phyloP scores from a whole-genome alignment of 2,329 filamentous ascomycete genomes.

The Diaporthe longicolla region DNA sequence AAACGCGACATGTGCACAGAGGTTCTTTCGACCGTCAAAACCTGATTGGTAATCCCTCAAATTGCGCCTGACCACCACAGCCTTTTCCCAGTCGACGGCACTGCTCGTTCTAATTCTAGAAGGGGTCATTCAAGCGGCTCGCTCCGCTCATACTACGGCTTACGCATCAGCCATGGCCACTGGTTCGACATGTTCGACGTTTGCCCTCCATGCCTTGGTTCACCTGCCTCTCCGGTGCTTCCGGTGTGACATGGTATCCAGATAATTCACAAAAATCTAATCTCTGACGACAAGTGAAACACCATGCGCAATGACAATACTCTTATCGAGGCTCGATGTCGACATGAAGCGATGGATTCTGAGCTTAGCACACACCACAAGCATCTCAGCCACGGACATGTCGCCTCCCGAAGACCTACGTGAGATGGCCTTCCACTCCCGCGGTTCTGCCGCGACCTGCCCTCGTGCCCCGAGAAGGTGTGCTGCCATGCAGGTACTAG shows the following conservation, averaged over 20 bases:
- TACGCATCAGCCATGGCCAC: not conserved
- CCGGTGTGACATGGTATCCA: not conserved
- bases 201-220: not conserved
- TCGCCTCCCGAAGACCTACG: not conserved
- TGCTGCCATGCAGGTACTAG: slow-evolving; percentile 15
- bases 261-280: not conserved
- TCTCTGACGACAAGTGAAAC: slow-evolving; percentile 10
- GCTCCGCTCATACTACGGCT: slow-evolving; percentile 3
- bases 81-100: not conserved
- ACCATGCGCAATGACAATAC: not conserved
- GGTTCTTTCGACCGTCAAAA: not conserved
- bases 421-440: not conserved
- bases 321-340: not conserved
- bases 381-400: not conserved
- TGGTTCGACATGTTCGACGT: not conserved
- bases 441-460: slow-evolving; percentile 9
- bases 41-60: not conserved
- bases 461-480: not conserved
- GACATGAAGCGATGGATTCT: slow-evolving; percentile 3
- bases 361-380: slow-evolving; percentile 16
- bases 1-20: not conserved
- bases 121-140: not conserved
- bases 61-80: not conserved
- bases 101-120: not conserved
- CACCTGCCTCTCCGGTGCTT: not conserved